These are phyloP conservation scores for Pseudoneurospora amorphoporcata DNA, from an alignment of 495 filamentous ascomycete genomes.

Conservation along the genomic window DNA sequence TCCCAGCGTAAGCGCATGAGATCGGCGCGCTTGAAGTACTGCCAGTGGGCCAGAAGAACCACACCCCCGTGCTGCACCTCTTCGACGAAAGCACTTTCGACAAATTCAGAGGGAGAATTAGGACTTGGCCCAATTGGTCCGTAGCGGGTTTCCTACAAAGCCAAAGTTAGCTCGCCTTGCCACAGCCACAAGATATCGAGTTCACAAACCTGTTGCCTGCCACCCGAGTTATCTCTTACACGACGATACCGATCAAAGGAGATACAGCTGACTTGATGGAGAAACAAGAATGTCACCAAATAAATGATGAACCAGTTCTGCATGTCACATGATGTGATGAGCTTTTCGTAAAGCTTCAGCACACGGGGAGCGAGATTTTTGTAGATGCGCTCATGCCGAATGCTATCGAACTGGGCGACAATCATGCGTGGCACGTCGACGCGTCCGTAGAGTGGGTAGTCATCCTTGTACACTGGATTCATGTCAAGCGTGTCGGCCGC, in stretches of 20 bases:
- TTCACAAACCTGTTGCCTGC: constrained; percentile 2
- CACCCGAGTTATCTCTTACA: constrained; percentile 5
- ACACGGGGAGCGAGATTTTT: constrained; percentile 11
- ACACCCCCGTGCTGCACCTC: constrained; percentile 15
- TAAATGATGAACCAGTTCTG: constrained; percentile 31
- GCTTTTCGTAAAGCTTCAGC: constrained; percentile 22
- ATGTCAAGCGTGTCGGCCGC: constrained; percentile 22
- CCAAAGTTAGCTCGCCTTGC: background rate
- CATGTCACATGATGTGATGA: constrained; percentile 21
- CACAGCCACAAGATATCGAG: too few species aligned
- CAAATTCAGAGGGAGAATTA: background rate
- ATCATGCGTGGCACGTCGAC: constrained; percentile 34
- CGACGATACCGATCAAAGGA: constrained; percentile 14
- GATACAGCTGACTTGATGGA: constrained; percentile 10
- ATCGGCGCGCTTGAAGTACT: constrained; percentile 20
- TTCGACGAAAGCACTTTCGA: constrained; percentile 15
- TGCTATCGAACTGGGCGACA: constrained; percentile 38
- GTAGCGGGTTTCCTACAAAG: constrained; percentile 18
- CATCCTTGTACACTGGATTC: constrained; percentile 6
- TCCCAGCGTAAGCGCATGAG: constrained; percentile 15
- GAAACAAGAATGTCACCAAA: constrained; percentile 28
- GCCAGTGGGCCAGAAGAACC: constrained; percentile 19
- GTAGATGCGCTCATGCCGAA: constrained; percentile 21
- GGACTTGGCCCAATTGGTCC: constrained; percentile 1
- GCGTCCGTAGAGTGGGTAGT: constrained; percentile 15